A percentile compares a stretch with the other conserved stretches of the same genome.
phyloP scores from a whole-genome alignment of 2,329 filamentous ascomycete genomes.

The Mollisia scopiformis region DNA sequence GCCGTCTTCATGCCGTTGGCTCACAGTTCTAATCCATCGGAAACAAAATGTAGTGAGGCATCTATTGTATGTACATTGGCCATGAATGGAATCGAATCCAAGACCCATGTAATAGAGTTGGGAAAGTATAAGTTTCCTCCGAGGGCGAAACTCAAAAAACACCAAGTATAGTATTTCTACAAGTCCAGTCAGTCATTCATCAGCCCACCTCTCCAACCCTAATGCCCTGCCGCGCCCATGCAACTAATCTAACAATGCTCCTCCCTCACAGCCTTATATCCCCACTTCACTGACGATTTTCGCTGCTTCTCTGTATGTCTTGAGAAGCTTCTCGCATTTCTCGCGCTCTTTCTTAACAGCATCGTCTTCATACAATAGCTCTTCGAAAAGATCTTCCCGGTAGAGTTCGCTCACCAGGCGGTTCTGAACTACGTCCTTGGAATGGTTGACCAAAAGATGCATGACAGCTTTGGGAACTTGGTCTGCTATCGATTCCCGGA shows the following conservation, averaged over 20 bases:
- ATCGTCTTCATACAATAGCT: conserved; percentile 96
- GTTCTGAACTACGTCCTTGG: conserved; percentile 97
- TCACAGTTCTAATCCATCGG: not conserved
- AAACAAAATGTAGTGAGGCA: conserved; percentile 2
- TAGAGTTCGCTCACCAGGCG: conserved; percentile 94
- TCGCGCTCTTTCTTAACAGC: conserved; percentile 96
- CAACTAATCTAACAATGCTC: conserved; percentile 23
- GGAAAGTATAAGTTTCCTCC: conserved; percentile 15
- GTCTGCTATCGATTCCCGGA: conserved; percentile 96
- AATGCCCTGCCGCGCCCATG: conserved; percentile 18
- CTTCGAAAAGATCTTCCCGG: conserved; percentile 86
- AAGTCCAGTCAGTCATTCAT: conserved; percentile 23
- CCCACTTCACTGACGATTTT: conserved; percentile 98
- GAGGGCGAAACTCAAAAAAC: conserved; percentile 14
- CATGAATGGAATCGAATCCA: conserved; percentile 14
- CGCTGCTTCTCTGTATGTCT: conserved; percentile 95
- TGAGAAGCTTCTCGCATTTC: conserved; percentile 95
- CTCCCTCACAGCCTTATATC: conserved; percentile 45
- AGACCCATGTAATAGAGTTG: conserved; percentile 21
- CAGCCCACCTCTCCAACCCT: conserved; percentile 16
- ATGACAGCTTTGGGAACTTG: conserved; percentile 99
- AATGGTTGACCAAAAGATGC: conserved; percentile 98
- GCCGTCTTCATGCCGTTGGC: no score
- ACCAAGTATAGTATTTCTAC: conserved; percentile 34
- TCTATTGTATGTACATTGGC: conserved; percentile 23